Percentiles rank a stretch among this genome's conserved stretches.
phyloP scores from a whole-genome alignment of 805 yeast species.

The Monosporozyma siamensis region DNA sequence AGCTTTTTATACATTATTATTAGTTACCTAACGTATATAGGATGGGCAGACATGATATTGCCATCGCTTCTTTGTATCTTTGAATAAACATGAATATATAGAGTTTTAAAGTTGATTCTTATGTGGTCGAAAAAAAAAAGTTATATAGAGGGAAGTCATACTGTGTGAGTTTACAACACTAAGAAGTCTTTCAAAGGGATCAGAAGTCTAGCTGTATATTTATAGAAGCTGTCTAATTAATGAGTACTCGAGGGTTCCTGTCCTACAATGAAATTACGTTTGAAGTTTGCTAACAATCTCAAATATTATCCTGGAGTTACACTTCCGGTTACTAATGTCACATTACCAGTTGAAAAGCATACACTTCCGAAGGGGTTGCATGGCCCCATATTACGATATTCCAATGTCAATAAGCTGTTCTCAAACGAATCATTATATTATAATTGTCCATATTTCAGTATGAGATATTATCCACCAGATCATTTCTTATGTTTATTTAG shows the following conservation, averaged over 20 bases:
- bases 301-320: background rate
- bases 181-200: too few relatives aligned
- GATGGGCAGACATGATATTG: too few relatives aligned
- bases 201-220: too few relatives aligned
- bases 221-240: too few relatives aligned
- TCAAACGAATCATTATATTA: conserved; percentile 15
- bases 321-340: background rate
- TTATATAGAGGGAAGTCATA: too few relatives aligned
- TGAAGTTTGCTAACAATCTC: background rate
- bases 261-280: background rate
- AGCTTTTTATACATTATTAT: background rate
- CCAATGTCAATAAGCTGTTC: conserved; percentile 6
- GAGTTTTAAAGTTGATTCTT: background rate
- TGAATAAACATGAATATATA: background rate
- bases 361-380: conserved; percentile 4
- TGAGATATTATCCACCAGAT: conserved; percentile 23
- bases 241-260: too few relatives aligned
- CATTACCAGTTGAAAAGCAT: background rate
- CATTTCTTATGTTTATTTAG: conserved; percentile 25
- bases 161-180: too few relatives aligned
- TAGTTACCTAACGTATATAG: too few relatives aligned
- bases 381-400: conserved; percentile 5
- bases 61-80: background rate
- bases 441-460: conserved; percentile 16
- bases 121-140: too few relatives aligned